A percentile compares a stretch with the other conserved stretches of the same genome.
These are phyloP conservation scores for Cardamine resedifolia DNA, from an alignment of 345 rosid genomes.

Conservation along the genomic window DNA sequence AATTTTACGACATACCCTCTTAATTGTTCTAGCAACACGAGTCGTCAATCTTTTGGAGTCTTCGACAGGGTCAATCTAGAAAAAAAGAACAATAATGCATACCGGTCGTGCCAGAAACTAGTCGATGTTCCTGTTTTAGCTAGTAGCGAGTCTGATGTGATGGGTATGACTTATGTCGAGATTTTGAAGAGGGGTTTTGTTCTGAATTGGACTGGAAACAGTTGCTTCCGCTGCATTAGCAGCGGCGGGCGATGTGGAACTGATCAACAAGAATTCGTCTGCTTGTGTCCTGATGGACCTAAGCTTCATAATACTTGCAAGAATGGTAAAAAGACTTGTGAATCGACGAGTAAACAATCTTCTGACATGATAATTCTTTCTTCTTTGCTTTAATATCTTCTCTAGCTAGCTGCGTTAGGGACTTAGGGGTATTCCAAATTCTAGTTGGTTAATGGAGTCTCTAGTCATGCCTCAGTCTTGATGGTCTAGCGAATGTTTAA, in stretches of 20 bases:
- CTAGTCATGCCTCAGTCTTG: too few relatives aligned
- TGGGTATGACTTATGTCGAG: slow-evolving; percentile 29
- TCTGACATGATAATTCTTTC: not conserved
- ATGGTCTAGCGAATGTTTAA: too few relatives aligned
- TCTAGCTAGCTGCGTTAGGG: not conserved
- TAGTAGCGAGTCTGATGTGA: slow-evolving; percentile 1
- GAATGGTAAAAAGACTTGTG: slow-evolving; percentile 44
- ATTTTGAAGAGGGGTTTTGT: slow-evolving; percentile 55
- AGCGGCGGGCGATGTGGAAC: slow-evolving; percentile 59
- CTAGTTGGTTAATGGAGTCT: too few relatives aligned
- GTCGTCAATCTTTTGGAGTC: slow-evolving; percentile 41
- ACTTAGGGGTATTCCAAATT: not conserved
- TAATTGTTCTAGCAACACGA: slow-evolving; percentile 38
- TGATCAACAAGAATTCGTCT: slow-evolving; percentile 39
- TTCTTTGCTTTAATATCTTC: not conserved
- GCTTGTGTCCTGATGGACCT: slow-evolving; percentile 52
- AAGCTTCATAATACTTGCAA: slow-evolving; percentile 36
- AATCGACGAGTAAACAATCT: not conserved
- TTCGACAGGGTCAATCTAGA: slow-evolving; percentile 24
- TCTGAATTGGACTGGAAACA: slow-evolving; percentile 53
- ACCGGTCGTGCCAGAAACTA: slow-evolving; percentile 35
- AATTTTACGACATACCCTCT: slow-evolving; percentile 9
- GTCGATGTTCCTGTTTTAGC: slow-evolving; percentile 38
- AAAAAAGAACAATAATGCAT: not conserved
- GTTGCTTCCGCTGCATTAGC: slow-evolving; percentile 42